Percentiles rank a stretch among this genome's conserved stretches.
Conservation (phyloP, 148 eudicot species). For the Rhododendron henanense region DNA sequence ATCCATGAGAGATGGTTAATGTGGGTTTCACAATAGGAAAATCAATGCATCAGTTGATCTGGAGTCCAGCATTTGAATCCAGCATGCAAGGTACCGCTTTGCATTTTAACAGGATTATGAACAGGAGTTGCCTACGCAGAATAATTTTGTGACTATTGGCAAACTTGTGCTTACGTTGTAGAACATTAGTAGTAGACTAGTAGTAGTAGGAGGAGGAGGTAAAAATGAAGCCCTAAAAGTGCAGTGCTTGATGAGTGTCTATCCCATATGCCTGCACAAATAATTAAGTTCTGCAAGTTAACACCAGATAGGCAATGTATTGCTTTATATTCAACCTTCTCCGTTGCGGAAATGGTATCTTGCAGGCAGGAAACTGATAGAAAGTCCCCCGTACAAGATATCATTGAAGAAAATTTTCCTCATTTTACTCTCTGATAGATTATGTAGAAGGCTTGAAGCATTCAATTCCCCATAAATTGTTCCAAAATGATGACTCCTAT, state of each 20-base stretch:
- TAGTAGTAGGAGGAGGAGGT: too few species aligned
- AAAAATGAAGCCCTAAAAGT: not conserved
- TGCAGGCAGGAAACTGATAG: not conserved
- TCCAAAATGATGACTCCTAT: not conserved
- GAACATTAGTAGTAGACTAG: not conserved
- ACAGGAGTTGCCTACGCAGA: not conserved
- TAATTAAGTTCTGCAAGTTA: not conserved
- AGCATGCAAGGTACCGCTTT: constrained; percentile 5
- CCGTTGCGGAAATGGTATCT: not conserved
- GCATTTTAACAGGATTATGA: not conserved
- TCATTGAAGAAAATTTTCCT: not conserved
- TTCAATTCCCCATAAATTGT: not conserved
- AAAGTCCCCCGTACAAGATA: not conserved
- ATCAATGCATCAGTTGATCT: not conserved
- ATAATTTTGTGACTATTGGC: not conserved
- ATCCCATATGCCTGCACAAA: not conserved
- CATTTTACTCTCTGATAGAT: not conserved
- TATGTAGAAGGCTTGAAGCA: not conserved
- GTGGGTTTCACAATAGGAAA: constrained; percentile 9
- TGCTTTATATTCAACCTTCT: not conserved
- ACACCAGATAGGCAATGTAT: not conserved
- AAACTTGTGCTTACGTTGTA: not conserved
- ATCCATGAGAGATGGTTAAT: constrained; percentile 14
- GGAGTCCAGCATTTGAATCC: constrained; percentile 9
- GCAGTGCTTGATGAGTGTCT: not conserved